A percentile compares a stretch with the other conserved stretches of the same genome.
phyloP scores from a whole-genome alignment of 768 basidiomycete genomes.

The Tephrocybe sp. region DNA sequence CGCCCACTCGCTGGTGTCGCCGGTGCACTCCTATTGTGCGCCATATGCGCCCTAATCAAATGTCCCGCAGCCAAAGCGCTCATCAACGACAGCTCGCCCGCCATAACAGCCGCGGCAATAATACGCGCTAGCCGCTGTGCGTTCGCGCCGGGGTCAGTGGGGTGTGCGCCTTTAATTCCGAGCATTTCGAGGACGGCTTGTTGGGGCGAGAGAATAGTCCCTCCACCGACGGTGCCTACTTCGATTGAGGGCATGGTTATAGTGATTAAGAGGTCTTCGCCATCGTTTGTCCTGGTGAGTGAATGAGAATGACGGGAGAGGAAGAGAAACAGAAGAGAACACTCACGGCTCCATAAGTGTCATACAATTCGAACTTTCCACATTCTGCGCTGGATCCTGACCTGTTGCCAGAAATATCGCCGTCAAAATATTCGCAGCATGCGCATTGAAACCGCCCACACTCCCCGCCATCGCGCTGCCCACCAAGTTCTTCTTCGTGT shows the following conservation, averaged over 20 bases:
- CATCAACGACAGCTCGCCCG: slow-evolving; percentile 90
- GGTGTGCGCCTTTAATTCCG: slow-evolving; percentile 87
- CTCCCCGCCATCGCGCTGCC: slow-evolving; percentile 98
- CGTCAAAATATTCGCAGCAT: slow-evolving; percentile 96
- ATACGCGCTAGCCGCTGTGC: slow-evolving; percentile 87
- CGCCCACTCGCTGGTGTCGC: slow-evolving; percentile 59
- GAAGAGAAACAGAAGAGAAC: slow-evolving; percentile 6
- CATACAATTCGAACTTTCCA: slow-evolving; percentile 98
- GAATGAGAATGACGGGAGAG: background rate
- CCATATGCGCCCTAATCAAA: slow-evolving; percentile 89
- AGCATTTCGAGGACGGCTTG: slow-evolving; percentile 90
- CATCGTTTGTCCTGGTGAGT: slow-evolving; percentile 88
- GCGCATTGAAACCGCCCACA: slow-evolving; percentile 98
- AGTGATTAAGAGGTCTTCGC: slow-evolving; percentile 88
- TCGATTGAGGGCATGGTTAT: slow-evolving; percentile 99
- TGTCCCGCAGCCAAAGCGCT: slow-evolving; percentile 94
- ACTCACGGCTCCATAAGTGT: slow-evolving; percentile 98
- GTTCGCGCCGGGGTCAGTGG: slow-evolving; percentile 83
- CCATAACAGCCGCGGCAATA: slow-evolving; percentile 93
- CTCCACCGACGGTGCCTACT: slow-evolving; percentile 97
- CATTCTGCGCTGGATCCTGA: slow-evolving; percentile 98
- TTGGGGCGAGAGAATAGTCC: slow-evolving; percentile 90
- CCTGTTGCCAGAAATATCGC: slow-evolving; percentile 95
- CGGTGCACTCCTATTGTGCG: slow-evolving; percentile 83
- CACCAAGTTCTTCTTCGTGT: slow-evolving; percentile 95